Evolutionary conservation across 2,329 filamentous ascomycete genomes (phyloP).

Genomic region (Scedosporium apiospermum): DNA sequence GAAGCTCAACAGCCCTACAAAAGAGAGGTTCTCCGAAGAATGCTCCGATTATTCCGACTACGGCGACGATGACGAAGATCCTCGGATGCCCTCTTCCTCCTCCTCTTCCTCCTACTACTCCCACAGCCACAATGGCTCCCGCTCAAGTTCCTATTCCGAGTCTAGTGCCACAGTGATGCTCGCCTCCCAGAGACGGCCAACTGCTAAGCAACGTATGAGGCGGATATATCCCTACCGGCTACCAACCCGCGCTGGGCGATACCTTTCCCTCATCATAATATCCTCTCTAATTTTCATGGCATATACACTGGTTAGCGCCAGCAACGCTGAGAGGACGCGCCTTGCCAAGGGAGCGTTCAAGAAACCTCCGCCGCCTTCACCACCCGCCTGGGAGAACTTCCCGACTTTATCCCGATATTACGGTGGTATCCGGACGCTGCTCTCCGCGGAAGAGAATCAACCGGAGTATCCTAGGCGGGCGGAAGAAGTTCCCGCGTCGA

Average conservation of each 20-base stretch:
- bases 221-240: slow-evolving; percentile 46
- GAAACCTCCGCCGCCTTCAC: slow-evolving; percentile 30
- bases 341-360: slow-evolving; percentile 38
- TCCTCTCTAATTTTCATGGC: slow-evolving; percentile 68
- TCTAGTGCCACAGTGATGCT: slow-evolving; percentile 34
- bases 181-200: slow-evolving; percentile 22
- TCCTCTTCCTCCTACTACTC: slow-evolving; percentile 31
- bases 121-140: slow-evolving; percentile 40
- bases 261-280: slow-evolving; percentile 64
- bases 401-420: slow-evolving; percentile 83
- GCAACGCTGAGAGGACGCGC: slow-evolving; percentile 57
- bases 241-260: slow-evolving; percentile 66
- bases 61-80: slow-evolving; percentile 23
- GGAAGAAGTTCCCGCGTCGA: slow-evolving; percentile 5
- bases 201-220: slow-evolving; percentile 12
- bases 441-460: slow-evolving; percentile 53
- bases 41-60: slow-evolving; percentile 36
- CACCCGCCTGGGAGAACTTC: slow-evolving; percentile 73
- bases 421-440: slow-evolving; percentile 69
- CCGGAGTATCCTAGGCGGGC: slow-evolving; percentile 68
- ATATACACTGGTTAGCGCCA: slow-evolving; percentile 62
- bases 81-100: slow-evolving; percentile 11
- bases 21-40: slow-evolving; percentile 43
- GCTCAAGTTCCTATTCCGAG: slow-evolving; percentile 36
- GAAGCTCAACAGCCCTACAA: slow-evolving; percentile 28